Conservation (phyloP, 2,329 filamentous ascomycete genomes). For the Cordyceps farinosa region DNA sequence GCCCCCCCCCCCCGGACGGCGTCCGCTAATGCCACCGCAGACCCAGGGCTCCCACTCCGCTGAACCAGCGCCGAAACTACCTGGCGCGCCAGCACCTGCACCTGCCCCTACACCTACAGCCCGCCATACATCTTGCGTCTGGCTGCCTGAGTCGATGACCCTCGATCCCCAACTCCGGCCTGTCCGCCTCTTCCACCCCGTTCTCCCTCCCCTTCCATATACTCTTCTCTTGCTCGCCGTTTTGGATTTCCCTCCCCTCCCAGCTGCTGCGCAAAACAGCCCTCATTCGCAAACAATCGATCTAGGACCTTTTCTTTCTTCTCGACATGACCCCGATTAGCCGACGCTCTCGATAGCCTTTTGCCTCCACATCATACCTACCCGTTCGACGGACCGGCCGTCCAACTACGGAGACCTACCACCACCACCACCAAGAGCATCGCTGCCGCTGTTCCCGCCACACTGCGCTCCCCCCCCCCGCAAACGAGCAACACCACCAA, state of each 20-base stretch:
- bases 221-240: background rate
- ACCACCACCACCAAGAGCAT: background rate
- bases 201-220: background rate
- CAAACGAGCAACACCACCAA: background rate
- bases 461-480: background rate
- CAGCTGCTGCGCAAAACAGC: background rate
- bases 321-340: background rate
- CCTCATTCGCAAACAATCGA: background rate
- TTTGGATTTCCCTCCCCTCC: background rate
- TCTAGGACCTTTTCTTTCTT: background rate
- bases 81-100: background rate
- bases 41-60: background rate
- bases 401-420: background rate
- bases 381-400: background rate
- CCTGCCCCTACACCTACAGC: no score
- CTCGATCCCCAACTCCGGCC: conserved; percentile 9
- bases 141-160: background rate
- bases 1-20: background rate
- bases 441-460: background rate
- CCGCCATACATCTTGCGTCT: background rate
- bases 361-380: background rate
- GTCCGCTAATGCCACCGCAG: background rate
- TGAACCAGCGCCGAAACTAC: no score
- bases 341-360: conserved; percentile 1
- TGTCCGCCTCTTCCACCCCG: background rate